These are phyloP conservation scores for Colletotrichum euphorbiae DNA, from an alignment of 2,329 filamentous ascomycete genomes.

Conservation along the genomic window DNA sequence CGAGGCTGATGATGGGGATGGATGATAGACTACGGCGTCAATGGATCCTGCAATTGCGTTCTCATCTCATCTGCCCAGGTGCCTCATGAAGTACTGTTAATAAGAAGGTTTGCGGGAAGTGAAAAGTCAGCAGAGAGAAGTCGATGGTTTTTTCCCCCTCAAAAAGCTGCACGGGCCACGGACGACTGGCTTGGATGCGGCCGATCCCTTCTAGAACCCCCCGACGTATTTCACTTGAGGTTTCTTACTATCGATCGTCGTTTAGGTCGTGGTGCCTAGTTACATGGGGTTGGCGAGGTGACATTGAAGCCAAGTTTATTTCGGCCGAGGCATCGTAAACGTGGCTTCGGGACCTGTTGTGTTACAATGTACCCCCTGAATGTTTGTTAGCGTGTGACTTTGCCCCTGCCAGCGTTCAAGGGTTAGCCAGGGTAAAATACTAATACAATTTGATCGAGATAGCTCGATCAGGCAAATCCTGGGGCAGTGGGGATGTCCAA, in stretches of 20 bases:
- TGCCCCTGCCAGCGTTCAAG: too few species aligned
- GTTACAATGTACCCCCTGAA: too few species aligned
- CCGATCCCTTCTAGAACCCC: constrained; percentile 22
- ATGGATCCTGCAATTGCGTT: constrained; percentile 5
- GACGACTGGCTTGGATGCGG: constrained; percentile 10
- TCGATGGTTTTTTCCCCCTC: not conserved
- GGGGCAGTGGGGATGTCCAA: too few species aligned
- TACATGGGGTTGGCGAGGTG: constrained; percentile 27
- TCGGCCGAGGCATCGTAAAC: constrained; percentile 29
- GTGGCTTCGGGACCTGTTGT: constrained; percentile 11
- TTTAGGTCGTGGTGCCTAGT: constrained; percentile 21
- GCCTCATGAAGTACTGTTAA: constrained; percentile 2
- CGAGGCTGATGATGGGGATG: not conserved
- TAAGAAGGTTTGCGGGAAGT: not conserved
- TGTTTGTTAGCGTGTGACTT: too few species aligned
- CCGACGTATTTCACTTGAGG: not conserved
- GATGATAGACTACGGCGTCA: constrained; percentile 11
- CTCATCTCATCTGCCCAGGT: not conserved
- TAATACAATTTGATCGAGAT: too few species aligned
- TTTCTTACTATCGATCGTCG: constrained; percentile 23
- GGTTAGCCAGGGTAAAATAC: too few species aligned
- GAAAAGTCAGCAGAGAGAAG: not conserved
- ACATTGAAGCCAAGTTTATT: constrained; percentile 21
- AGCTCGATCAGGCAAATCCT: too few species aligned
- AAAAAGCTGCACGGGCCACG: constrained; percentile 18